phyloP scores from a whole-genome alignment of 148 eudicot species.

The Vaccinium darrowii region DNA sequence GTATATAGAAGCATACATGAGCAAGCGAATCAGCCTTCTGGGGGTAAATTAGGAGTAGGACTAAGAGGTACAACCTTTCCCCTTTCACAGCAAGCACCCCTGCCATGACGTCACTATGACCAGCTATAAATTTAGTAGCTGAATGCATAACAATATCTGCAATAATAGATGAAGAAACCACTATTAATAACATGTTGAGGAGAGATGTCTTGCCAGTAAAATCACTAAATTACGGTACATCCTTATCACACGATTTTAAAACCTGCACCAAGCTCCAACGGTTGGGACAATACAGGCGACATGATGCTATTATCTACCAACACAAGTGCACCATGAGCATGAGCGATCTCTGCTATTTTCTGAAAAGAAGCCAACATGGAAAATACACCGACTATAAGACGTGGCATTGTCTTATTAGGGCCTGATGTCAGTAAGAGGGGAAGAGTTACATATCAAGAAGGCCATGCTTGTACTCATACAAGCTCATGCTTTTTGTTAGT shows the following conservation, averaged over 20 bases:
- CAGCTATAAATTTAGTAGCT: conserved; percentile 95
- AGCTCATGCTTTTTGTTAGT: background rate
- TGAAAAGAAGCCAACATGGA: conserved; percentile 22
- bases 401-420: background rate
- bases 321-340: conserved; percentile 84
- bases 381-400: background rate
- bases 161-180: conserved; percentile 21
- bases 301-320: conserved; percentile 98
- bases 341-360: conserved; percentile 95
- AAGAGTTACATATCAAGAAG: background rate
- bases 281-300: conserved; percentile 93
- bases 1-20: background rate
- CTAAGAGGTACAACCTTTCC: conserved; percentile 58
- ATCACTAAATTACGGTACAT: background rate
- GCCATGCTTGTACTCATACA: background rate
- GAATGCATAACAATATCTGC: conserved; percentile 99
- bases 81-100: conserved; percentile 92
- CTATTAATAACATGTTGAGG: conserved; percentile 5
- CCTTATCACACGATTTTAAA: background rate
- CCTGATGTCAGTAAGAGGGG: background rate
- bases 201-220: background rate
- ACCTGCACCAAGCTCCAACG: conserved; percentile 99
- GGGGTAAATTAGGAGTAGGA: background rate
- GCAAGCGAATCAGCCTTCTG: background rate
- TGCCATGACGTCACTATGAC: conserved; percentile 99